Evolutionary conservation across 441 rosid species (phyloP).

Genomic region (Gossypium laxum): DNA sequence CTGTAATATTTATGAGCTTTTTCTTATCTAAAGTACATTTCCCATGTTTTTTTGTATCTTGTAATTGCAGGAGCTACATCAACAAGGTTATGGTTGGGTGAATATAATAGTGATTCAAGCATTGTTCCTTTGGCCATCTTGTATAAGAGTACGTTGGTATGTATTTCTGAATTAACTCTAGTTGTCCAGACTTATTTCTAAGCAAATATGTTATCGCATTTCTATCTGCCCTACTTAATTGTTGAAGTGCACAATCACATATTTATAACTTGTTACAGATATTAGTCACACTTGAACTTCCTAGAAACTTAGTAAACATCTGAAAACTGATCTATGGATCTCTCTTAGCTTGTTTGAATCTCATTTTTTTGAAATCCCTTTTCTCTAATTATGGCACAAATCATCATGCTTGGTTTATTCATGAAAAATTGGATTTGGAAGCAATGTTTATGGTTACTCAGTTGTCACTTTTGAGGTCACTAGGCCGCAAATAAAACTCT

Average conservation of each 20-base stretch:
- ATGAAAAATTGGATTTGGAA: background rate
- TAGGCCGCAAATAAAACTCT: background rate
- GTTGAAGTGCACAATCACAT: background rate
- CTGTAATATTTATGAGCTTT: background rate
- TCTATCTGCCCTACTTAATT: background rate
- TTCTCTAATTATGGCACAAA: background rate
- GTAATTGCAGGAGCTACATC: slow-evolving; percentile 44
- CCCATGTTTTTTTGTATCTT: slow-evolving; percentile 13
- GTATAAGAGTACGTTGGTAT: slow-evolving; percentile 46
- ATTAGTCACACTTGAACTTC: background rate
- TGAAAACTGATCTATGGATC: background rate
- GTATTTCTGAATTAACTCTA: slow-evolving; percentile 13
- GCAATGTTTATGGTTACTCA: background rate
- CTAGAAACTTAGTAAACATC: background rate
- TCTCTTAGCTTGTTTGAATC: background rate
- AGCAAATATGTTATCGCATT: background rate
- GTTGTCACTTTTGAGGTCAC: background rate
- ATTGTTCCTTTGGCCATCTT: slow-evolving; percentile 60
- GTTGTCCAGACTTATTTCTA: background rate
- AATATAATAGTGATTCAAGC: slow-evolving; percentile 33
- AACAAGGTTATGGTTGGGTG: slow-evolving; percentile 65
- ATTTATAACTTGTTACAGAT: background rate
- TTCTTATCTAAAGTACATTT: background rate
- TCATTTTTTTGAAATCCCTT: background rate
- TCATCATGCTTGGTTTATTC: background rate